Evolutionary conservation across 805 yeast genomes (phyloP).

Genomic region (Kodamaea jinghongensis): DNA sequence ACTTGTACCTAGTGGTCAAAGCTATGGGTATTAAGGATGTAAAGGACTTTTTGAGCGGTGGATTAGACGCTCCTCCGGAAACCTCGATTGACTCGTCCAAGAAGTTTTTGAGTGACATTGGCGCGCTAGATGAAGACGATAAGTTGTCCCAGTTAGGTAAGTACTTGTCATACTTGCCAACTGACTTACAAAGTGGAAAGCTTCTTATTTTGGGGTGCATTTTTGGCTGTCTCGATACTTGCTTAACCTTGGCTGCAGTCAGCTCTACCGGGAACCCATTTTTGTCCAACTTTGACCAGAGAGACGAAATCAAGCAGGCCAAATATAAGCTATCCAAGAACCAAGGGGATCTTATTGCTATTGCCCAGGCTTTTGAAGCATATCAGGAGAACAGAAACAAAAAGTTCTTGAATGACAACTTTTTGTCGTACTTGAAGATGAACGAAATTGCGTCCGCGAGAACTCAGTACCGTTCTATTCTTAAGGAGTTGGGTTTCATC

Average conservation of each 20-base stretch:
- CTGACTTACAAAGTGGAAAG: conserved; percentile 84
- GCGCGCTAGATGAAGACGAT: conserved; percentile 54
- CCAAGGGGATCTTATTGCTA: conserved; percentile 75
- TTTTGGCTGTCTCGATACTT: conserved; percentile 75
- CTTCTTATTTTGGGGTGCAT: conserved; percentile 74
- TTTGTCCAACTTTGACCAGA: conserved; percentile 54
- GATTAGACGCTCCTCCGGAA: conserved; percentile 77
- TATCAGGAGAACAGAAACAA: conserved; percentile 39
- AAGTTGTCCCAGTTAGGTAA: conserved; percentile 72
- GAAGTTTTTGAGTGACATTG: conserved; percentile 59
- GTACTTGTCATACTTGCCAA: conserved; percentile 78
- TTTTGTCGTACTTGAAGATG: conserved; percentile 59
- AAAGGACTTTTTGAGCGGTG: conserved; percentile 61
- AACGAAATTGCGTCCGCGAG: conserved; percentile 71
- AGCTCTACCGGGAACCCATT: conserved; percentile 76
- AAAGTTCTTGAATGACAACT: conserved; percentile 54
- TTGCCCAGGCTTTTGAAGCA: conserved; percentile 54
- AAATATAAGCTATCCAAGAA: conserved; percentile 43
- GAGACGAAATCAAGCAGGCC: conserved; percentile 58
- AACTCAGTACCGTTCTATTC: conserved; percentile 63
- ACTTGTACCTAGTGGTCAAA: conserved; percentile 77
- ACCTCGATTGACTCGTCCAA: conserved; percentile 51
- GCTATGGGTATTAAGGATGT: conserved; percentile 84
- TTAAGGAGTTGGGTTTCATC: conserved; percentile 76
- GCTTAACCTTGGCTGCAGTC: conserved; percentile 79